phyloP scores from a whole-genome alignment of 2,329 filamentous ascomycete species.

The Epichloe aotearoae region DNA sequence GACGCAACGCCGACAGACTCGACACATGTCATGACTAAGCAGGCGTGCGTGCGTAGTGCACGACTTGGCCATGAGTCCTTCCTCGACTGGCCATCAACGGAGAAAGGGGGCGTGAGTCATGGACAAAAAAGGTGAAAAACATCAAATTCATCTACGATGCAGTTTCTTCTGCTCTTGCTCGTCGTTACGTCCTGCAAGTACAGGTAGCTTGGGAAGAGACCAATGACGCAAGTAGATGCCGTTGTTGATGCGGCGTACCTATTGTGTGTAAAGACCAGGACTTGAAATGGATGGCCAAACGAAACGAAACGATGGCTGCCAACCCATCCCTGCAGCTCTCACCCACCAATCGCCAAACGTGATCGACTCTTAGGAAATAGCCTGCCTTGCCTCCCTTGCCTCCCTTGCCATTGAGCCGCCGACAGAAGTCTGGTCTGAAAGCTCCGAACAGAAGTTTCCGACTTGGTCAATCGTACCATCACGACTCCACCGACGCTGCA shows the following conservation, averaged over 20 bases:
- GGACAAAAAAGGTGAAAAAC: background rate
- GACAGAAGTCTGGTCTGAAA: too few species aligned
- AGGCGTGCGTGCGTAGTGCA: background rate
- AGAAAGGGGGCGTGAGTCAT: background rate
- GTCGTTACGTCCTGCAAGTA: background rate
- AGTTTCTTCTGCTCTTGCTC: background rate
- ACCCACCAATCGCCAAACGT: background rate
- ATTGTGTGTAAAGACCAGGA: background rate
- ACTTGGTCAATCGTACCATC: background rate
- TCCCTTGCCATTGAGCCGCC: too few species aligned
- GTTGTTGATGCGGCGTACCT: background rate
- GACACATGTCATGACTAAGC: constrained; percentile 1
- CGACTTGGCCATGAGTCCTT: background rate
- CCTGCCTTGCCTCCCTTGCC: too few species aligned
- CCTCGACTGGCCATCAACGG: background rate
- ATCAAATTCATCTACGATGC: background rate
- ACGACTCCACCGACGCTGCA: background rate
- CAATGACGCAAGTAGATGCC: background rate
- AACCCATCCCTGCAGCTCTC: background rate
- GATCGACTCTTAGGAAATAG: too few species aligned
- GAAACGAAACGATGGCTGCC: background rate
- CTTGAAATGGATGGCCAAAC: background rate
- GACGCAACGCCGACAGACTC: background rate
- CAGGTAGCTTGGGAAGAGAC: background rate
- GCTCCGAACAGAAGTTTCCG: background rate